These are phyloP conservation scores for Talaromyces stipitatus DNA, from an alignment of 495 filamentous ascomycete genomes.

Conservation along the genomic window DNA sequence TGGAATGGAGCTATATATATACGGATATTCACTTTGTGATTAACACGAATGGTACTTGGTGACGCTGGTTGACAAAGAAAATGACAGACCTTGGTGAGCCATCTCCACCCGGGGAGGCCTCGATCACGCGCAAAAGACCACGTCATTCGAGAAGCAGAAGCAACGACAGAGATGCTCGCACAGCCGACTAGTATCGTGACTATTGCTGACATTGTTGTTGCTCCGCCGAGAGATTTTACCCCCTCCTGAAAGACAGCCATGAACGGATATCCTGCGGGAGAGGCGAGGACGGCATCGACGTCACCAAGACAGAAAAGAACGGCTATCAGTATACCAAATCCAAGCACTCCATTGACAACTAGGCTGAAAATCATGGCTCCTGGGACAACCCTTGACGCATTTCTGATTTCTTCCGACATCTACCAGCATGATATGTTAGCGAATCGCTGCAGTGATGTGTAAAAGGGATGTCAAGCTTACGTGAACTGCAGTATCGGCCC, in stretches of 20 bases:
- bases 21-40: too few species aligned
- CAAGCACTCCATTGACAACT: slow-evolving; percentile 38
- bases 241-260: slow-evolving; percentile 43
- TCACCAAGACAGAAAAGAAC: slow-evolving; percentile 41
- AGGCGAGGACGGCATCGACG: slow-evolving; percentile 25
- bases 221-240: slow-evolving; percentile 30
- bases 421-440: slow-evolving; percentile 9
- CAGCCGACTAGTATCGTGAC: slow-evolving; percentile 33
- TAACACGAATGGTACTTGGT: too few species aligned
- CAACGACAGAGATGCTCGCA: slow-evolving; percentile 35
- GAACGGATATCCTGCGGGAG: slow-evolving; percentile 37
- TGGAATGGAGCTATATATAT: too few species aligned
- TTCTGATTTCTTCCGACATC: slow-evolving; percentile 48
- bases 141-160: slow-evolving; percentile 43
- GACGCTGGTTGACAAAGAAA: too few species aligned
- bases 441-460: background rate
- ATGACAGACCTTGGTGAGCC: slow-evolving; percentile 33
- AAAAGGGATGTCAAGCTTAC: slow-evolving; percentile 16
- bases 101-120: slow-evolving; percentile 38
- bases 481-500: slow-evolving; percentile 30
- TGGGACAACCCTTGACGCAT: slow-evolving; percentile 37
- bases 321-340: slow-evolving; percentile 42
- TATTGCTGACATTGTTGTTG: slow-evolving; percentile 36
- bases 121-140: slow-evolving; percentile 51
- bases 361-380: slow-evolving; percentile 37